Evolutionary conservation across 225 moss, liverwort and hornwort genomes (phyloP).

Genomic region (Asterella californica): DNA sequence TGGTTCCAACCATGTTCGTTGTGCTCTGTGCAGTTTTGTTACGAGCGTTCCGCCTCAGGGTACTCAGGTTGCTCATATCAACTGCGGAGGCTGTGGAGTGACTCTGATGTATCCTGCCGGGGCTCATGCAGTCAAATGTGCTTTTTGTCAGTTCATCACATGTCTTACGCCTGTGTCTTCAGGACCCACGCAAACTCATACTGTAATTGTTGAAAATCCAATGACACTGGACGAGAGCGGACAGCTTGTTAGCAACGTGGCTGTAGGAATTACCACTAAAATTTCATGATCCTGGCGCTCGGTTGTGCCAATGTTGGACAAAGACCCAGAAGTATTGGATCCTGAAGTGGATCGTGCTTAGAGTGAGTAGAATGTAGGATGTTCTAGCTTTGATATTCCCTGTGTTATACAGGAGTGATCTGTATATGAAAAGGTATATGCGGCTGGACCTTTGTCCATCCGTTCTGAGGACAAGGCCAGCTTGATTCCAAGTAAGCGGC

Average conservation of each 20-base stretch:
- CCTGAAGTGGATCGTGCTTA: not conserved
- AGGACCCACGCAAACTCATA: constrained; percentile 46
- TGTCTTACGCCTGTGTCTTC: constrained; percentile 25
- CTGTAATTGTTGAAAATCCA: constrained; percentile 87
- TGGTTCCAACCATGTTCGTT: constrained; percentile 85
- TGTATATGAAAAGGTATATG: too few species aligned
- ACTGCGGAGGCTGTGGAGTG: constrained; percentile 79
- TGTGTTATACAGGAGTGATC: too few species aligned
- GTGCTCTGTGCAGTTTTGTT: constrained; percentile 80
- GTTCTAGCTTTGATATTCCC: constrained; percentile 20
- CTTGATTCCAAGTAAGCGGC: too few species aligned
- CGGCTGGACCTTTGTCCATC: too few species aligned
- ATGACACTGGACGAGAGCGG: constrained; percentile 86
- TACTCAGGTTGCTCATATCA: constrained; percentile 66
- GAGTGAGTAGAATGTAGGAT: not conserved
- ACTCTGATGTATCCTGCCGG: constrained; percentile 87
- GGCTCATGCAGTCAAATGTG: constrained; percentile 86
- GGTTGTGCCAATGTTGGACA: not conserved
- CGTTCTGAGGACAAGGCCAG: too few species aligned
- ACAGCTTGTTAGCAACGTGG: constrained; percentile 74
- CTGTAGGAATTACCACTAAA: constrained; percentile 73
- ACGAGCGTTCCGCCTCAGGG: constrained; percentile 71
- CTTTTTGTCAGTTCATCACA: constrained; percentile 75
- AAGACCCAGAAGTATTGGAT: not conserved
- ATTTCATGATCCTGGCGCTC: constrained; percentile 34